phyloP scores from a whole-genome alignment of 2,329 filamentous ascomycete species.

The Tolypocladium endophyticum region DNA sequence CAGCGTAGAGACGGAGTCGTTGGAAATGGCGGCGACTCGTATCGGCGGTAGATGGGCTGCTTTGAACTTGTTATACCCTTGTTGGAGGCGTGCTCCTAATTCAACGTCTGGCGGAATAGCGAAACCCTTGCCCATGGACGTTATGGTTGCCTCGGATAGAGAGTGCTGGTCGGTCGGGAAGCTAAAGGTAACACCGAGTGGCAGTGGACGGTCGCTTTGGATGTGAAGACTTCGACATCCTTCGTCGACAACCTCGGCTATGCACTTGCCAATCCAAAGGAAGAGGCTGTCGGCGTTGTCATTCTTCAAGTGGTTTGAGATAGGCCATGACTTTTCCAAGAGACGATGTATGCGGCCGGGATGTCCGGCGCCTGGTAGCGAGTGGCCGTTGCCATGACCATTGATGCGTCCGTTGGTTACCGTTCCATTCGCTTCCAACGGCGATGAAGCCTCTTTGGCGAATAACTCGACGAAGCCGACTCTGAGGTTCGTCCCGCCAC shows the following conservation, averaged over 20 bases:
- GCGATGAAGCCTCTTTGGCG: slow-evolving; percentile 17
- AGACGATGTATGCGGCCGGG: slow-evolving; percentile 40
- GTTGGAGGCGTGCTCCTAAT: slow-evolving; percentile 45
- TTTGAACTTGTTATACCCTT: slow-evolving; percentile 46
- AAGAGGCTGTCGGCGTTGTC: slow-evolving; percentile 68
- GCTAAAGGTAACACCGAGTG: slow-evolving; percentile 59
- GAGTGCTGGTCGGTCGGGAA: slow-evolving; percentile 59
- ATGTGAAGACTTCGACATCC: slow-evolving; percentile 35
- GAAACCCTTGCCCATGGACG: slow-evolving; percentile 64
- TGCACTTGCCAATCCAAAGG: slow-evolving; percentile 69
- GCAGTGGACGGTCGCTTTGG: slow-evolving; percentile 34
- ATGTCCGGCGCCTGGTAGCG: slow-evolving; percentile 2
- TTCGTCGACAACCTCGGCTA: slow-evolving; percentile 59
- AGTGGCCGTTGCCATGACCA: not conserved
- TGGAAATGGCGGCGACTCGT: slow-evolving; percentile 65
- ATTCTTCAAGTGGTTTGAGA: slow-evolving; percentile 61
- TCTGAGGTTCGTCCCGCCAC: slow-evolving; percentile 58
- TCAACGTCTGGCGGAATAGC: slow-evolving; percentile 50
- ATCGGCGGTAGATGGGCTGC: slow-evolving; percentile 47
- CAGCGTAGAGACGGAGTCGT: slow-evolving; percentile 71
- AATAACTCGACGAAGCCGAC: slow-evolving; percentile 57
- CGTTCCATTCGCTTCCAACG: slow-evolving; percentile 2
- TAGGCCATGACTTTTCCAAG: slow-evolving; percentile 64
- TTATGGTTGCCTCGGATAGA: slow-evolving; percentile 50
- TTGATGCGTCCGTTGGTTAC: slow-evolving; percentile 3